These are phyloP conservation scores for Radiomyces spectabilis DNA, from an alignment of 192 early-diverging fungal genomes.

Conservation along the genomic window DNA sequence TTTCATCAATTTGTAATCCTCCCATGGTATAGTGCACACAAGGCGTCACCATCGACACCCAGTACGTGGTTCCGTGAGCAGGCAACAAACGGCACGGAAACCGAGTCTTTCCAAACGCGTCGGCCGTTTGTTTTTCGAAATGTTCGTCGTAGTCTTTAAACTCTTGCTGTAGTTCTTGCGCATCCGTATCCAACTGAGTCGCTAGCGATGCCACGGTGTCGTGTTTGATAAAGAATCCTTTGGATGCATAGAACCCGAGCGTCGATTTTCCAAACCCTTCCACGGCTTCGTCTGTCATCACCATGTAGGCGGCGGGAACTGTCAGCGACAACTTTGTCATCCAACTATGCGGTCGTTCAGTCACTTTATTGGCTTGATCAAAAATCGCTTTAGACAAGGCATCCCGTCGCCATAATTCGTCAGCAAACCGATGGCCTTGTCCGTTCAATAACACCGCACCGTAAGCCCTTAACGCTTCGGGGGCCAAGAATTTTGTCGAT, in stretches of 20 bases:
- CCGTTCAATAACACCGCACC: conserved; percentile 67
- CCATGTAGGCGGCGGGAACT: conserved; percentile 1
- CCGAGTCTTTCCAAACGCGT: conserved; percentile 15
- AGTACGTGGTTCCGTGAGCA: conserved; percentile 1
- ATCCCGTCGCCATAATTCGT: conserved; percentile 73
- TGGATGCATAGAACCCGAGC: conserved; percentile 11
- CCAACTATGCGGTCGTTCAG: neutral
- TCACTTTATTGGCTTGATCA: neutral
- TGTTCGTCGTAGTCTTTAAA: conserved; percentile 15
- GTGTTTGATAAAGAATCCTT: conserved; percentile 10
- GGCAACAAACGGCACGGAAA: conserved; percentile 8
- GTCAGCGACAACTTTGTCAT: neutral
- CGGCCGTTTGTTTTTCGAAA: neutral
- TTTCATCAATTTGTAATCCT: conserved; percentile 1
- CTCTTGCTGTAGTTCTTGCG: neutral
- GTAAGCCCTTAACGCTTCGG: conserved; percentile 73
- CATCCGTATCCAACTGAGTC: neutral
- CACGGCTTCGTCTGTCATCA: conserved; percentile 16
- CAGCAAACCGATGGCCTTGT: conserved; percentile 61
- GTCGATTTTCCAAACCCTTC: conserved; percentile 7
- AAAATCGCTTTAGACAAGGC: conserved; percentile 59
- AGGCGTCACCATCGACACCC: conserved; percentile 20
- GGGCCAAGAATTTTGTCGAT: conserved; percentile 72
- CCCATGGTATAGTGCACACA: conserved; percentile 29
- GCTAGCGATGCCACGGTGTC: neutral